Evolutionary conservation across 2,329 filamentous ascomycete genomes (phyloP), one percentile per base, ranked within the genome.

Genomic region (Diaporthe sp.): DNA sequence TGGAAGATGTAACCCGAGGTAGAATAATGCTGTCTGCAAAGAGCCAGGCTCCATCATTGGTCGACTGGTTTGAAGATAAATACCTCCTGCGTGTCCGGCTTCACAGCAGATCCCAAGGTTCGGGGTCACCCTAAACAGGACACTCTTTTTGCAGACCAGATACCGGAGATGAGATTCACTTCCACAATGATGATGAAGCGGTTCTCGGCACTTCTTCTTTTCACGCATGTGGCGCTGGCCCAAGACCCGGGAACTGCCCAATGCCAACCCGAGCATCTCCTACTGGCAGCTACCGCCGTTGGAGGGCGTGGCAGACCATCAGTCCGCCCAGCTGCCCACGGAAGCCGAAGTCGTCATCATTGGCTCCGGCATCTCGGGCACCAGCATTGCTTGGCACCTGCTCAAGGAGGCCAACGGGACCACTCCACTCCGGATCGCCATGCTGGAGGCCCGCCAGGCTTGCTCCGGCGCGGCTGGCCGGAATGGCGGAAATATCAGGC

Each of bases 231-330:
- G 20, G 61, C 17, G 20, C 13, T 67, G 20, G 39, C 42, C 28
- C 61, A 67, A 9, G 61, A 49, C 25, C 61, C 61, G 3, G 61
- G 61, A 22, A 31, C 42, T 49, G 1, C 61, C 61, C 42, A 67
- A 67, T 31, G 61, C 42, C 10, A 67, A 49, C 42, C 61, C 61
- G n/a, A 67, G 42, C 61, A 67, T 67, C 25, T 67, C 61, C 9
- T 67, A 49, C 5, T 67, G 61, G 25, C 28, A 31, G 28, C 28
- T 31, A 31, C 28, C 28, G 28, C 28, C 28, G 3, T 31, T 31
- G 28, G 28, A 31, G 28, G 28, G 28, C 28, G 28, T 31, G 28
- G 28, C 28, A 31, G 28, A 31, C 28, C 28, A 31, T 31, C 3
- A 31, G 28, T 31, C 28, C 28, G 3, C 28, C 28, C 28, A 31